Percentiles rank a stretch among this genome's conserved stretches.
Evolutionary conservation across 257 asterid genomes (phyloP).

Genomic region (Mentha longifolia): DNA sequence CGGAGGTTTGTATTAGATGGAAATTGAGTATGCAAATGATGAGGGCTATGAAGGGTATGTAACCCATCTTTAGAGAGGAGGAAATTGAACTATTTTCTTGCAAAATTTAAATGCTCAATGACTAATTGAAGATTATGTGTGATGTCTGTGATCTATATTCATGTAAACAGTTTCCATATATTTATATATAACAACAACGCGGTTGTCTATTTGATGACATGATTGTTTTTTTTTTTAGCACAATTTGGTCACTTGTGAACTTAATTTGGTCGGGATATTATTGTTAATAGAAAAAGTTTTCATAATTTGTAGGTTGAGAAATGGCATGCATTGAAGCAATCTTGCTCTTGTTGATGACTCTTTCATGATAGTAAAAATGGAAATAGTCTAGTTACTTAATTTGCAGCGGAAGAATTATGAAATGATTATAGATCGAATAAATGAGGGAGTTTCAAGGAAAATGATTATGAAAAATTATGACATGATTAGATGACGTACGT

Average conservation of each 20-base stretch:
- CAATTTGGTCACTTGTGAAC: not conserved
- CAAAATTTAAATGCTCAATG: not conserved
- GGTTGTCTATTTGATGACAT: not conserved
- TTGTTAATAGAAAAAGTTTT: not conserved
- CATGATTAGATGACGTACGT: not conserved
- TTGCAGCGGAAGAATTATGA: not conserved
- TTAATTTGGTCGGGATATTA: not conserved
- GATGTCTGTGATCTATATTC: too few relatives aligned
- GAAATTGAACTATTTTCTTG: not conserved
- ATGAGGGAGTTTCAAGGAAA: too few relatives aligned
- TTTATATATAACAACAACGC: not conserved
- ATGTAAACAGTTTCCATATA: not conserved
- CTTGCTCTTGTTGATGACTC: not conserved
- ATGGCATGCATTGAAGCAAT: not conserved
- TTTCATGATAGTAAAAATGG: not conserved
- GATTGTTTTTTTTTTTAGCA: not conserved
- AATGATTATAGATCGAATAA: not conserved
- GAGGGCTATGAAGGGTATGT: constrained; percentile 15
- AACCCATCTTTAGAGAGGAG: constrained; percentile 7
- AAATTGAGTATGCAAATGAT: not conserved
- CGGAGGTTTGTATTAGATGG: not conserved
- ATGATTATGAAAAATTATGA: too few relatives aligned
- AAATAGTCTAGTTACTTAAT: not conserved
- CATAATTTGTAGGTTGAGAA: not conserved
- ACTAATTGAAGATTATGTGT: too few relatives aligned